A percentile compares a stretch with the other conserved stretches of the same genome.
phyloP scores from a whole-genome alignment of 2,329 filamentous ascomycete genomes.

The Aspergillus persii region DNA sequence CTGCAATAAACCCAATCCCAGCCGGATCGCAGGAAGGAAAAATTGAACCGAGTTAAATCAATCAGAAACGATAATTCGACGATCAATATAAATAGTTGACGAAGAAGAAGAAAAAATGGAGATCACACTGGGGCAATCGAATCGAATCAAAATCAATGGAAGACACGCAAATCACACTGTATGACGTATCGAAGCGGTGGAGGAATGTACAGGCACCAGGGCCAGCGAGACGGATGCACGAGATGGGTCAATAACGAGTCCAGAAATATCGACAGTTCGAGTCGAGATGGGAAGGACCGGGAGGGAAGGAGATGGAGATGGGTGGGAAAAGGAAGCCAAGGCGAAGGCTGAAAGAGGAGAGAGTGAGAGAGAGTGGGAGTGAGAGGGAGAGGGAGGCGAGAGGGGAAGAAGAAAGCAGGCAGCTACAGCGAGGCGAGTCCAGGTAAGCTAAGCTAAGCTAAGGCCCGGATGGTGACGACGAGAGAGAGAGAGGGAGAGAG shows the following conservation, averaged over 20 bases:
- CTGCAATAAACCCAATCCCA: not conserved
- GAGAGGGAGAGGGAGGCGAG: slow-evolving; percentile 4
- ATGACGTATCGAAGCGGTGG: slow-evolving; percentile 8
- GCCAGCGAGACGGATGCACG: slow-evolving; percentile 1
- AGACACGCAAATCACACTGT: not conserved
- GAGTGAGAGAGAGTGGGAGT: not conserved
- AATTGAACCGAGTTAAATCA: not conserved
- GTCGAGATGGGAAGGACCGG: not conserved
- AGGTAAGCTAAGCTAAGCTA: too few species aligned
- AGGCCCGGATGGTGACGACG: not conserved
- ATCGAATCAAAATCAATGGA: not conserved
- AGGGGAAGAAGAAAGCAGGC: slow-evolving; percentile 4
- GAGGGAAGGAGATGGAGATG: not conserved
- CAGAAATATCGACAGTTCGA: not conserved
- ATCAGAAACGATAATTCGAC: not conserved
- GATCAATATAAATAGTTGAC: not conserved
- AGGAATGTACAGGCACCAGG: slow-evolving; percentile 17
- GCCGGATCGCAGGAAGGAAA: not conserved
- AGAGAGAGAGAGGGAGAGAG: not conserved
- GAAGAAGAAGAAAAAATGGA: not conserved
- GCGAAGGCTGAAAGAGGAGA: not conserved
- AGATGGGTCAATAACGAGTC: slow-evolving; percentile 5
- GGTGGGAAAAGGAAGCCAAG: slow-evolving; percentile 1
- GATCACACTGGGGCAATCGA: not conserved
- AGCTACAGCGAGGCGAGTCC: too few species aligned